phyloP scores from a whole-genome alignment of 768 basidiomycete species.

The Lyophyllum shimeji region DNA sequence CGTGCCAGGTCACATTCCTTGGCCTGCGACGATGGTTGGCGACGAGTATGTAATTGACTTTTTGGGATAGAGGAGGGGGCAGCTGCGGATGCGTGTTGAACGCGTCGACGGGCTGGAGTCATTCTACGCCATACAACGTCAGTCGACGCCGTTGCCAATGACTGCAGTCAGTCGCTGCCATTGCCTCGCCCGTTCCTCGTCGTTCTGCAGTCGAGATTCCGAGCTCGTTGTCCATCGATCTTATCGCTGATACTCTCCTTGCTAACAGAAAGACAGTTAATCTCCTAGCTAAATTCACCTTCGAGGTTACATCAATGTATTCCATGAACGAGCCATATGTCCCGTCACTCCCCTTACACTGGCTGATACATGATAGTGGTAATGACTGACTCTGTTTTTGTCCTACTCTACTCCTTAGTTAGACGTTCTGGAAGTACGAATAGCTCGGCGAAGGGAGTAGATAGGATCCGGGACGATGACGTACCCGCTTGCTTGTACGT shows the following conservation, averaged over 20 bases:
- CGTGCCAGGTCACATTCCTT: background rate
- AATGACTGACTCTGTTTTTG: no score
- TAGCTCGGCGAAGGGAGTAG: no score
- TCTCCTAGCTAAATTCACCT: no score
- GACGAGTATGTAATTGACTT: background rate
- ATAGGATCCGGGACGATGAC: no score
- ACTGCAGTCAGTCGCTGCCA: background rate
- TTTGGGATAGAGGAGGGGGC: background rate
- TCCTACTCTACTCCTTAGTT: no score
- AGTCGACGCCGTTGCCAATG: background rate
- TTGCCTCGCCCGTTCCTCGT: background rate
- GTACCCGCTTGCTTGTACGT: no score
- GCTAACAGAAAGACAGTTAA: no score
- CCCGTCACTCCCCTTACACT: no score
- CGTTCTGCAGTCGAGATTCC: background rate
- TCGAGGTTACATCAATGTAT: no score
- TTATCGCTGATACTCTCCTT: constrained; percentile 16
- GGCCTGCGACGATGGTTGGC: background rate
- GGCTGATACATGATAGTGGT: no score
- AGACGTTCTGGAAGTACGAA: no score
- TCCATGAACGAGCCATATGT: no score
- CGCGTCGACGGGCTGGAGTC: background rate
- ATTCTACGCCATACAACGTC: background rate
- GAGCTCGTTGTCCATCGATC: background rate
- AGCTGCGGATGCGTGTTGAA: background rate